Evolutionary conservation across 169 alveolate species (phyloP).

Genomic region (Eimeria maxima): DNA sequence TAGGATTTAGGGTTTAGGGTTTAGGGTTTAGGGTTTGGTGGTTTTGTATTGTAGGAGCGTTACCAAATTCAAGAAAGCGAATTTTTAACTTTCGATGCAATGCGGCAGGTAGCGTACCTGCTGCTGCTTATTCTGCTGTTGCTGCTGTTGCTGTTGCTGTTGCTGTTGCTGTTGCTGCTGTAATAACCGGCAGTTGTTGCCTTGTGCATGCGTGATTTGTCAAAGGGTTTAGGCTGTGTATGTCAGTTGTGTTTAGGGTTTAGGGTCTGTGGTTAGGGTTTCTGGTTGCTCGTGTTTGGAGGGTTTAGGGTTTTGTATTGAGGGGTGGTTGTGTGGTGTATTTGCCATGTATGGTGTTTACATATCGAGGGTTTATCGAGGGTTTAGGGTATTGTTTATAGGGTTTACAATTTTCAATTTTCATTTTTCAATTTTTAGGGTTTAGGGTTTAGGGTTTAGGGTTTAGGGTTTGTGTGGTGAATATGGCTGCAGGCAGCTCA

Average conservation of each 20-base stretch:
- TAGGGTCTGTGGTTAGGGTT: neutral
- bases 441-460: conserved; percentile 1
- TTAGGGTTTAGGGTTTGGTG: conserved; percentile 34
- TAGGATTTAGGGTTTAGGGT: conserved; percentile 27
- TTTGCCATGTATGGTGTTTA: too few species aligned
- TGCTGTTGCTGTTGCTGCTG: conserved; percentile 10
- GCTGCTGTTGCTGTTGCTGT: conserved; percentile 8
- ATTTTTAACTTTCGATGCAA: conserved; percentile 98
- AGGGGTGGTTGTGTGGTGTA: too few species aligned
- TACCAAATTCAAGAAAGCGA: conserved; percentile 97
- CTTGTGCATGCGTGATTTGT: too few species aligned
- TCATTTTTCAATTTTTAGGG: neutral
- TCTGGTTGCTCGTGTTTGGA: neutral
- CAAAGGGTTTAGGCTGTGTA: too few species aligned
- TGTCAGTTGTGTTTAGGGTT: too few species aligned
- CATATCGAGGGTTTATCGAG: too few species aligned
- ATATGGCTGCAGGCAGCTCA: conserved; percentile 94
- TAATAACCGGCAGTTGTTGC: too few species aligned
- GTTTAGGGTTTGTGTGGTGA: neutral
- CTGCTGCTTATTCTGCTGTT: neutral
- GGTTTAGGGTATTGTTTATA: neutral
- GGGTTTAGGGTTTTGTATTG: too few species aligned
- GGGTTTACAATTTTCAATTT: neutral
- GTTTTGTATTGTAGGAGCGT: conserved; percentile 87
- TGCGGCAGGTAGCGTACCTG: conserved; percentile 93